These are phyloP conservation scores for Cryphonectria parasitica DNA, from an alignment of 2,329 filamentous ascomycete genomes.

Conservation along the genomic window DNA sequence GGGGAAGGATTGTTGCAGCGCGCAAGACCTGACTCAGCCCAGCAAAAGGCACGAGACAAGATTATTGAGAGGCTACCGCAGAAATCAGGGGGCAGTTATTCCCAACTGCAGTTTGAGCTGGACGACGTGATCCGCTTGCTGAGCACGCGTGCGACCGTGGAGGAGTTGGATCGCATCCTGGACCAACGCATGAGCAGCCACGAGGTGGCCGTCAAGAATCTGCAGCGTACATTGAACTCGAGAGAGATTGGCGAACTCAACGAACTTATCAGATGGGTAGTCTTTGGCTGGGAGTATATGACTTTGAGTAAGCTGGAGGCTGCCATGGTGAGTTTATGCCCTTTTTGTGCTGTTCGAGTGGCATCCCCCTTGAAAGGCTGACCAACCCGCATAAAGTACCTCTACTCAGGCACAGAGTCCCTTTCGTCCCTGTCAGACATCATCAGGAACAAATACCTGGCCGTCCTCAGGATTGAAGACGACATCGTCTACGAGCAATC, in stretches of 20 bases:
- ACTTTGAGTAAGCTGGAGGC: constrained; percentile 33
- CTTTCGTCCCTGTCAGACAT: constrained; percentile 32
- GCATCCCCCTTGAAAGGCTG: neutral
- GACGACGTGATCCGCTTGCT: constrained; percentile 32
- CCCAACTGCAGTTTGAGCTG: constrained; percentile 30
- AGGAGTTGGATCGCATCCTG: constrained; percentile 31
- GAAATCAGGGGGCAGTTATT: constrained; percentile 32
- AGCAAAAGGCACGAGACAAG: constrained; percentile 31
- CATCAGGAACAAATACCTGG: constrained; percentile 34
- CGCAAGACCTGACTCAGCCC: constrained; percentile 30
- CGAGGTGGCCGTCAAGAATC: constrained; percentile 33
- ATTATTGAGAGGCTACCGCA: constrained; percentile 32
- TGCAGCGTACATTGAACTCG: constrained; percentile 32
- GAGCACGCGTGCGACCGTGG: constrained; percentile 29
- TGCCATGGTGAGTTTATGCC: constrained; percentile 30
- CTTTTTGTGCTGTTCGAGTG: neutral
- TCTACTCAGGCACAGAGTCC: constrained; percentile 33
- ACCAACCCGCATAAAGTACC: constrained; percentile 24
- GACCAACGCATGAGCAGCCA: constrained; percentile 33
- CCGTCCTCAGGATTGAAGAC: constrained; percentile 32
- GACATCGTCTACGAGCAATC: constrained; percentile 31
- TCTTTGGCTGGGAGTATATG: constrained; percentile 28
- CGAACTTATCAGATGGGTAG: constrained; percentile 36
- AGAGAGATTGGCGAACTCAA: constrained; percentile 36
- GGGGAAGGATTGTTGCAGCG: constrained; percentile 30